Evolutionary conservation across 768 basidiomycete species (phyloP), one percentile per base, ranked within the genome.

Genomic region (Naganishia friedmannii): DNA sequence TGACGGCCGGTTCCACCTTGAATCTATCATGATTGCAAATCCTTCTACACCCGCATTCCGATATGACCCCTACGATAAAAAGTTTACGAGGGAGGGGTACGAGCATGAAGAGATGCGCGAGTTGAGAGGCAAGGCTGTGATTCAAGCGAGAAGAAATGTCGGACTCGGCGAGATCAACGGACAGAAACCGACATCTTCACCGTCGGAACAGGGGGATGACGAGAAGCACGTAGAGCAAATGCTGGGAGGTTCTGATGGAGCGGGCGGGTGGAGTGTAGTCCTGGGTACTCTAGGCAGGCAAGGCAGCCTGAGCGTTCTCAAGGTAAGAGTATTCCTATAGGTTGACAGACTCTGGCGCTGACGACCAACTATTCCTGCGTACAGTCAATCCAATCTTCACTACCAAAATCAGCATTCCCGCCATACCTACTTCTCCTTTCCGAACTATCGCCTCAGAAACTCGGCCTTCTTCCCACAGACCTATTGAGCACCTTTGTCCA

Each of bases 11-110:
- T 99, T 99, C 84, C 96, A 98, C 79, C 86, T 98, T 21, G 96
- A 99, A 81, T 91, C 92, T 17, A 93, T 97, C 79, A 99, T 99
- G 96, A 96, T 99, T 70, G 93, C 93, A n/a, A 99, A 99, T 79
- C 96, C 96, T 0, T 81, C 86, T 34, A 85, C 98, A 21, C 93
- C 96, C 13, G 94, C 96, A 0, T 99, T 96, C 83, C 88, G 96
- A 26, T 99, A 98, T 81, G 96, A 98, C 77, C 96, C 96, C 3
- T 99, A 98, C 81, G 92, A 93, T 26, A 99, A 99, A 81, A 96
- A 93, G 77, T 85, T 99, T 63, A 97, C 96, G 1, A 84, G 92
- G 69, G 96, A 99, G 78, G 85, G 88, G 3, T 99, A 98, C 74
- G 86, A 92, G 74, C 93, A 98, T 76, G 80, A 83, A 10, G 89